Base-by-base conservation (phyloP, 1,139 yeast species). In the Taphrina populina region DNA sequence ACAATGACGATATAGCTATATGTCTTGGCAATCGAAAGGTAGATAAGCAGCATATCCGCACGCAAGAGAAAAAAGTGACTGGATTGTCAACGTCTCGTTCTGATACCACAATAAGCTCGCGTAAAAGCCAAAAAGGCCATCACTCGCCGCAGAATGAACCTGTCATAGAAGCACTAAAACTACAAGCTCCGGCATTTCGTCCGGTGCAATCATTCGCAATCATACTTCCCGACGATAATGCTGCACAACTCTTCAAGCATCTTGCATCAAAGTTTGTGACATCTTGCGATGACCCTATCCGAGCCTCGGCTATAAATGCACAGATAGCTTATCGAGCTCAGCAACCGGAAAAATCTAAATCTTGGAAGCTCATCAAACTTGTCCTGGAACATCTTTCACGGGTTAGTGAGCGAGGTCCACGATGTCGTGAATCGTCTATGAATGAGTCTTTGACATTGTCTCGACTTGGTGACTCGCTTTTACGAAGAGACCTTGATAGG, bases 221-320 rank as follows among this genome's bases (percentile, higher is more conserved):
- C 17, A 24, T 51, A 29, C 26, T 34, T 15, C 24, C 41, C 11
- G 49, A 36, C 11, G 47, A 40, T 19, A 27, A 49, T 24, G 24
- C 13, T 13, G 13, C 36, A 10, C 21, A 33, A n/a, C 37, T 44
- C 10, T 56, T 56, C 26, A 34, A 21, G 11, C 32, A 43, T 37
- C 41, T 58, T 26, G 60, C 60, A n/a, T 37, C 41, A n/a, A 35
- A 44, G 7, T 58, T 57, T 37, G 24, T n/a, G 34, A 35, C 36
- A 2, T 33, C 41, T 17, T 81, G 77, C 0, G 76, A 76, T 63
- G 71, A 52, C 17, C 30, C 49, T 20, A 37, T 40, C 13, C 81
- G 80, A 34, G 80, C 78, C 1, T 83, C 88, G 64, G 71, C 74
- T 37, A 70, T 77, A 59, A 85, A 85, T 65, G 79, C 87, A 0